Evolutionary conservation across 2,329 filamentous ascomycete genomes (phyloP).

Genomic region (Periconia macrospinosa): DNA sequence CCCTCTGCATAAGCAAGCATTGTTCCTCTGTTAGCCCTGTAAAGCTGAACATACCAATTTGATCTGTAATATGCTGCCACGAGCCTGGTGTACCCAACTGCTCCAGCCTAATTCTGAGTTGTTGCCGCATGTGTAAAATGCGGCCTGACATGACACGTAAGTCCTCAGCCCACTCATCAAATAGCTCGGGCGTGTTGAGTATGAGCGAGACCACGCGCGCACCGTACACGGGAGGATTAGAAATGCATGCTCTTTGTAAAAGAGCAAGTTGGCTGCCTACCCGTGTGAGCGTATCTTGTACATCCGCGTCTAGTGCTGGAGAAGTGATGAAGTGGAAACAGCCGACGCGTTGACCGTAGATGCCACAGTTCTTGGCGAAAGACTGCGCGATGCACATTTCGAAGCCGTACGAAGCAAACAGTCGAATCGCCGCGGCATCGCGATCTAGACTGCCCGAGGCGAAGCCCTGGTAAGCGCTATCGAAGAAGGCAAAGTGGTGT

Average conservation of each 20-base stretch:
- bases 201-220: conserved; percentile 83
- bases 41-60: conserved; percentile 99
- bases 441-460: conserved; percentile 84
- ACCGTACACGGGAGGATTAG: conserved; percentile 92
- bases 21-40: conserved; percentile 76
- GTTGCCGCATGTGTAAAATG: conserved; percentile 87
- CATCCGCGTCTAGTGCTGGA: conserved; percentile 61
- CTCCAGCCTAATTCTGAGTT: conserved; percentile 78
- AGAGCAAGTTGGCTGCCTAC: conserved; percentile 89
- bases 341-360: conserved; percentile 94
- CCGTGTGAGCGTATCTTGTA: conserved; percentile 59
- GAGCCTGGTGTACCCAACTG: conserved; percentile 80
- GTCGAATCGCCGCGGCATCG: conserved; percentile 89
- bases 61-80: conserved; percentile 97
- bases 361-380: conserved; percentile 65
- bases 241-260: conserved; percentile 95
- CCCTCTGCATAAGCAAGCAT: conserved; percentile 68
- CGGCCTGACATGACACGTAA: conserved; percentile 91
- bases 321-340: conserved; percentile 92
- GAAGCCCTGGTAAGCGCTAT: conserved; percentile 97
- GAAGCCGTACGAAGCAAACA: conserved; percentile 93
- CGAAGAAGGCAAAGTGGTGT: conserved; percentile 96
- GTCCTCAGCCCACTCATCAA: conserved; percentile 90
- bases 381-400: conserved; percentile 56
- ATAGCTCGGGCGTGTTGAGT: conserved; percentile 79